phyloP scores from a whole-genome alignment of 2,329 filamentous ascomycete species.

The Paraphaeosphaeria minitans region DNA sequence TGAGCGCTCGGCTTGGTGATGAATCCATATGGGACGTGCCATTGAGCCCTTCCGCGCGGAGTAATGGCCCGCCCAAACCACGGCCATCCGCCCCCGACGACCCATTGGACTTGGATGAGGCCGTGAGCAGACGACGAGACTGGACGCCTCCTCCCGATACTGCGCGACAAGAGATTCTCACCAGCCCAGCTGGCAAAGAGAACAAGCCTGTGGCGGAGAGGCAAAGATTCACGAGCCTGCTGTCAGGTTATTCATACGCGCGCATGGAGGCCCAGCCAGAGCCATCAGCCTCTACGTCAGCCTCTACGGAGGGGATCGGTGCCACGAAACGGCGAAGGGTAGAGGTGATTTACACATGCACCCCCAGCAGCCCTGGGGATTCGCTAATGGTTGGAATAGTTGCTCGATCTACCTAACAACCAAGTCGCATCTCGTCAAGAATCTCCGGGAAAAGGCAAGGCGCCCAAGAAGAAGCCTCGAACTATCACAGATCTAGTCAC shows the following conservation, averaged over 20 bases:
- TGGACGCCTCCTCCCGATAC: conserved; percentile 47
- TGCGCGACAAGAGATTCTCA: conserved; percentile 14
- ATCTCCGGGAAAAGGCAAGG: conserved; percentile 41
- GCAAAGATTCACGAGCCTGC: conserved; percentile 30
- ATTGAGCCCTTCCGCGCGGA: conserved; percentile 24
- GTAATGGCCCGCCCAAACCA: conserved; percentile 18
- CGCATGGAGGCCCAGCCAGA: conserved; percentile 14
- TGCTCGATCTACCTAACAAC: conserved; percentile 35
- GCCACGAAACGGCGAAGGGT: conserved; percentile 37
- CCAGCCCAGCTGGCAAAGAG: conserved; percentile 31
- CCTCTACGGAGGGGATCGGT: conserved; percentile 5
- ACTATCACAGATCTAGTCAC: conserved; percentile 48
- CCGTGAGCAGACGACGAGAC: conserved; percentile 35
- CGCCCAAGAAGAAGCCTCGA: conserved; percentile 45
- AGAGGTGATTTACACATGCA: conserved; percentile 25
- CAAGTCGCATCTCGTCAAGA: conserved; percentile 26
- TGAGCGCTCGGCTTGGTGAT: conserved; percentile 6
- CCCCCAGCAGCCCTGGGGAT: not conserved
- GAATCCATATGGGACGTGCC: conserved; percentile 35
- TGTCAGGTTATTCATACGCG: conserved; percentile 38
- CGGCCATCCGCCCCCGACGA: conserved; percentile 16
- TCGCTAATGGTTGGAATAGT: conserved; percentile 14
- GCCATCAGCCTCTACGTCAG: conserved; percentile 4
- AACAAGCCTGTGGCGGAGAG: conserved; percentile 18
- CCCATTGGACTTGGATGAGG: conserved; percentile 35